A percentile compares a stretch with the other conserved stretches of the same genome.
Conservation (phyloP, 73 alveolate genomes). For the Breviolum minutum region DNA sequence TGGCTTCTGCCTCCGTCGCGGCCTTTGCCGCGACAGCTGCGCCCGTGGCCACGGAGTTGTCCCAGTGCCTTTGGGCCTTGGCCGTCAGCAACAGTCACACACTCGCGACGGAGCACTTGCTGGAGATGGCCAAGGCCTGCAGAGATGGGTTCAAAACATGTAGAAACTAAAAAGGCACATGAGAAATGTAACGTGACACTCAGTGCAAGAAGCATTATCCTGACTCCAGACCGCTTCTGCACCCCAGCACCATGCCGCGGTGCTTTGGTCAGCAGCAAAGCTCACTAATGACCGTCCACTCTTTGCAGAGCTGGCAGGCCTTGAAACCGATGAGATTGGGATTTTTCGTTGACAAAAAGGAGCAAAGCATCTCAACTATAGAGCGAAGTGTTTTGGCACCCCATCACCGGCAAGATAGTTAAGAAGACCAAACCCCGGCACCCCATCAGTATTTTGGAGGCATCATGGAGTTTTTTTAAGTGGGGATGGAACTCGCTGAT, state of each 20-base stretch:
- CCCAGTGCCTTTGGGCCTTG: constrained; percentile 27
- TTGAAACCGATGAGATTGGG: neutral
- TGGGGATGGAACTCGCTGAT: too few species aligned
- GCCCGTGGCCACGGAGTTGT: neutral
- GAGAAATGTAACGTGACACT: too few species aligned
- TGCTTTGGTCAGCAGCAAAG: constrained; percentile 69
- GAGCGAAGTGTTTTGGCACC: neutral
- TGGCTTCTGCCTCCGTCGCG: neutral
- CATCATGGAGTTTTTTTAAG: too few species aligned
- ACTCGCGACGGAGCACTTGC: neutral
- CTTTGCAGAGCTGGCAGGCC: neutral
- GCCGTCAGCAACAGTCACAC: neutral
- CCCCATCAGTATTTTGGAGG: too few species aligned
- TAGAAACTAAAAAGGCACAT: too few species aligned
- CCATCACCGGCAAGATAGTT: too few species aligned
- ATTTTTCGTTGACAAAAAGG: too few species aligned
- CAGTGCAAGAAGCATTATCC: too few species aligned
- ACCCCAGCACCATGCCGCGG: constrained; percentile 36
- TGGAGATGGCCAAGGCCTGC: constrained; percentile 6
- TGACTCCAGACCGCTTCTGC: too few species aligned
- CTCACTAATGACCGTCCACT: neutral
- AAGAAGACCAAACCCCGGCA: too few species aligned
- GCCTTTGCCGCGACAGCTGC: neutral
- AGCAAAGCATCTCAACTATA: too few species aligned
- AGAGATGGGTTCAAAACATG: neutral